Evolutionary conservation across 805 yeast genomes (phyloP).

Genomic region (Cyberlindnera suaveolens): DNA sequence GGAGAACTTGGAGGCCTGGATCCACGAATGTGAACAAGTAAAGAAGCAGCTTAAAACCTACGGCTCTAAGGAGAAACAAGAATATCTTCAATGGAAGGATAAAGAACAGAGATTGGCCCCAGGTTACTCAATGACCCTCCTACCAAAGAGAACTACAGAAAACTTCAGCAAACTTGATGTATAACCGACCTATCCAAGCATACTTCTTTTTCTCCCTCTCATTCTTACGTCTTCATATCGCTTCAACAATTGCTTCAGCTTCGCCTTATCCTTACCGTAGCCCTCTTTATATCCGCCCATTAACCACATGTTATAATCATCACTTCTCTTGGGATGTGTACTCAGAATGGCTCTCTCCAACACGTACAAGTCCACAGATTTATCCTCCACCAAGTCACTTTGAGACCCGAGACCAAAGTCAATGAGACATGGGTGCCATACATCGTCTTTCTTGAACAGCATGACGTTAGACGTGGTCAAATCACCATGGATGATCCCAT

Average conservation of each 20-base stretch:
- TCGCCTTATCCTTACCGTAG: constrained; percentile 33
- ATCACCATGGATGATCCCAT: constrained; percentile 89
- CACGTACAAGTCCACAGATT: constrained; percentile 95
- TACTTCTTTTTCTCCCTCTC: constrained; percentile 92
- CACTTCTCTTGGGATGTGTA: constrained; percentile 78
- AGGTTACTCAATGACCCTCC: constrained; percentile 28
- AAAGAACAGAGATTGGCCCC: constrained; percentile 31
- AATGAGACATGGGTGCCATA: constrained; percentile 54
- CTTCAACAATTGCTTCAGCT: constrained; percentile 45
- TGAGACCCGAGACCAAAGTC: constrained; percentile 89
- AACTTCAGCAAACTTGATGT: neutral
- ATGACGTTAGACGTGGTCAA: constrained; percentile 86
- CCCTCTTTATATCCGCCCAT: constrained; percentile 58
- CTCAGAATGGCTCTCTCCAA: constrained; percentile 86
- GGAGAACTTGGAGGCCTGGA: constrained; percentile 27
- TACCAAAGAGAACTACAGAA: constrained; percentile 14
- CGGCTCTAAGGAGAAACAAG: constrained; percentile 21
- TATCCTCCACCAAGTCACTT: constrained; percentile 76
- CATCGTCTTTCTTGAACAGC: constrained; percentile 23
- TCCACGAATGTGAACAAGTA: constrained; percentile 27
- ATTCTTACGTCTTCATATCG: constrained; percentile 79
- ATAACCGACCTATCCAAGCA: constrained; percentile 59
- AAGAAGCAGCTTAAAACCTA: constrained; percentile 19
- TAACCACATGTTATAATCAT: constrained; percentile 59
- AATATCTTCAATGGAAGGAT: constrained; percentile 29